Base-by-base conservation (phyloP, 2,329 filamentous ascomycete genomes). In the Raffaelea ambrosiae region DNA sequence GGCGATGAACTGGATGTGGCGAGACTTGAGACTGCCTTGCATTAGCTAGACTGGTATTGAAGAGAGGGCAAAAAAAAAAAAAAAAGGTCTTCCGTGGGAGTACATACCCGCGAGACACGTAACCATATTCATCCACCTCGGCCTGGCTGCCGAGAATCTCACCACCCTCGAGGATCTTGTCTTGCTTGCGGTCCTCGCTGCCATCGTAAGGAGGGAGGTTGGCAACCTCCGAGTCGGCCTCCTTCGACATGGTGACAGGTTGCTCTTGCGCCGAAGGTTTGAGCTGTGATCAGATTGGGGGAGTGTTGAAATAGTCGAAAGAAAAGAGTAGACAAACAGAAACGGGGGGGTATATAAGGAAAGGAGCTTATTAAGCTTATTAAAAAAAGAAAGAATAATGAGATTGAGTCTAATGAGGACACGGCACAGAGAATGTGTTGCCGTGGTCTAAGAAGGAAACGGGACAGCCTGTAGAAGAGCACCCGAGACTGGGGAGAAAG, bases 1-100 rank as follows among this genome's bases (percentile, higher is more conserved):
- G 47, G 68, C 68, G 54, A 70, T 69, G 66, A 70, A 70, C 58
- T 71, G 67, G 53, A 71, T 61, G 59, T 72, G 69, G 46, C 69
- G 63, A 14, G 66, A 66, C 55, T 70, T 69, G 55, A 72, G 53
- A 10, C 53, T 54, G 43, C 13, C 9, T 2, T 10, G n/a, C 3
- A 39, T 41, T 18, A 49, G 47, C 18, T n/a, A n/a, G n/a, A n/a
- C n/a, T n/a, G n/a, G n/a, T n/a, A n/a, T n/a, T n/a, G n/a, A 20
- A 20, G 16, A 47, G 21, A 21, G 16, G 5, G 1, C 29, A 36
- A 11, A 43, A 39, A 16, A 44, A 38, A 35, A 20, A 38, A 35
- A 22, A n/a, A n/a, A n/a, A n/a, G n/a, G n/a, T n/a, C n/a, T n/a
- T 16, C 41, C 18, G 21, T 23, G 10, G 19, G 22, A 7, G 40